A percentile compares a stretch with the other conserved stretches of the same genome.
Evolutionary conservation across 2,329 filamentous ascomycete species (phyloP).

Genomic region (Xylariomycetidae sp.): DNA sequence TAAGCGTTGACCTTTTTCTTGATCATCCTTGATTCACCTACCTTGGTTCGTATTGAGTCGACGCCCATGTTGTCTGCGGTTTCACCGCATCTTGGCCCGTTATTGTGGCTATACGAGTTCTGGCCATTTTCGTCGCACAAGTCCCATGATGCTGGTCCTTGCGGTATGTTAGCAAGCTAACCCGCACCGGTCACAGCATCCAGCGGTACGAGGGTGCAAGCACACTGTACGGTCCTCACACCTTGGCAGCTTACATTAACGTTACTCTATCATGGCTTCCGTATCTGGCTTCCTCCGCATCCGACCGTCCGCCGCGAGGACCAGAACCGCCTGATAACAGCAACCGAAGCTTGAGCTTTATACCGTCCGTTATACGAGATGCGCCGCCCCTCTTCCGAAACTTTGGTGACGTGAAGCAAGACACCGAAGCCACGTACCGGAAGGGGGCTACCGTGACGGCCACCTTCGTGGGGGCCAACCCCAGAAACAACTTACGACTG

Average conservation of each 20-base stretch:
- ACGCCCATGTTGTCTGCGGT: no score
- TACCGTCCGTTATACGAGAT: constrained; percentile 71
- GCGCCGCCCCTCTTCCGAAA: constrained; percentile 54
- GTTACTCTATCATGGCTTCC: constrained; percentile 64
- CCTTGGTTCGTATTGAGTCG: no score
- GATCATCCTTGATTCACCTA: background rate
- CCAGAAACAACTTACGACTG: constrained; percentile 74
- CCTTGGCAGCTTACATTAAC: constrained; percentile 81
- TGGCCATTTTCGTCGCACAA: no score
- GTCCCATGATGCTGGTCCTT: no score
- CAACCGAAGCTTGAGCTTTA: constrained; percentile 69
- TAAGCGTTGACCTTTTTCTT: constrained; percentile 26
- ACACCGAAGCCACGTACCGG: constrained; percentile 39
- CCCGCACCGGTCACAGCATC: constrained; percentile 42
- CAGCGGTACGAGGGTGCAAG: constrained; percentile 90
- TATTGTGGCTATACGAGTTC: no score
- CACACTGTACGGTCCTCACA: constrained; percentile 79
- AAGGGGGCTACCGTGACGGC: constrained; percentile 54
- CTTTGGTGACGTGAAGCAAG: constrained; percentile 63
- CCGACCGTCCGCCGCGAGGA: constrained; percentile 35
- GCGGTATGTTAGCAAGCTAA: no score
- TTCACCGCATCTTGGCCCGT: no score
- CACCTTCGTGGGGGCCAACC: constrained; percentile 79
- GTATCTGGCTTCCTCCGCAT: constrained; percentile 49
- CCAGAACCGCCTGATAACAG: constrained; percentile 71